Percentiles rank a stretch among this genome's conserved stretches.
phyloP scores from a whole-genome alignment of 2,329 filamentous ascomycete species.

The Plenodomus lindquistii region DNA sequence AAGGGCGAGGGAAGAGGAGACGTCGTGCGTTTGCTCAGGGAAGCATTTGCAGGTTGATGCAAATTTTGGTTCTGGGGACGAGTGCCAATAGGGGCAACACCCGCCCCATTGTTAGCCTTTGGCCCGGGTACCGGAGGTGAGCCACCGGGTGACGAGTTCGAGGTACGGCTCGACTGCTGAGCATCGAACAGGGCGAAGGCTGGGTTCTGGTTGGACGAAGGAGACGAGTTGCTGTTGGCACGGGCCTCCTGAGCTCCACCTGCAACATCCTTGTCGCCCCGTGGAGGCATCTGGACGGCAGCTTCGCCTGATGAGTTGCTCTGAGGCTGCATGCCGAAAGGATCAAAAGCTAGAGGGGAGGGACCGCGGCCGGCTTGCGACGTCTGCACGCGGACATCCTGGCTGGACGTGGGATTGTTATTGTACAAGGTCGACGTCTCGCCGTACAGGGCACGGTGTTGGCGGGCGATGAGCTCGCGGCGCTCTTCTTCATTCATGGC shows the following conservation, averaged over 20 bases:
- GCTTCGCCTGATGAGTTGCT: constrained; percentile 57
- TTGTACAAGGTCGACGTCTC: constrained; percentile 70
- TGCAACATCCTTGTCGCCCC: constrained; percentile 50
- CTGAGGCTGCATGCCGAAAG: constrained; percentile 60
- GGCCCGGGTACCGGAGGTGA: constrained; percentile 74
- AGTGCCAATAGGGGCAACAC: constrained; percentile 92
- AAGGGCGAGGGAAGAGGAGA: constrained; percentile 91
- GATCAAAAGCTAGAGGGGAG: constrained; percentile 81
- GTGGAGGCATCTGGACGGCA: constrained; percentile 56
- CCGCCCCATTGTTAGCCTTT: constrained; percentile 60
- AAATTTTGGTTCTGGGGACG: constrained; percentile 67
- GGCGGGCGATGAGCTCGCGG: constrained; percentile 91
- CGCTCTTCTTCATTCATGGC: constrained; percentile 94
- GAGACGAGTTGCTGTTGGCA: constrained; percentile 83
- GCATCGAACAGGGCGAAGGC: constrained; percentile 54
- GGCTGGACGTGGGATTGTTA: constrained; percentile 67
- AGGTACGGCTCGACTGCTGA: constrained; percentile 76
- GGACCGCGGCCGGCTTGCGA: constrained; percentile 68
- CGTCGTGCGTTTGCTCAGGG: constrained; percentile 78
- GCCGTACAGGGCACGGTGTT: constrained; percentile 92
- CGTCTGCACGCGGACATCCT: constrained; percentile 63
- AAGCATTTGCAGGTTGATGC: constrained; percentile 61
- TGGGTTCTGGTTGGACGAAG: constrained; percentile 66
- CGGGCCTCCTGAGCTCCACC: constrained; percentile 64
- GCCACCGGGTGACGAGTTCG: constrained; percentile 80